A percentile compares a stretch with the other conserved stretches of the same genome.
These are phyloP conservation scores for Chlorella sp. DNA, from an alignment of 139 green algal genomes.

Conservation along the genomic window DNA sequence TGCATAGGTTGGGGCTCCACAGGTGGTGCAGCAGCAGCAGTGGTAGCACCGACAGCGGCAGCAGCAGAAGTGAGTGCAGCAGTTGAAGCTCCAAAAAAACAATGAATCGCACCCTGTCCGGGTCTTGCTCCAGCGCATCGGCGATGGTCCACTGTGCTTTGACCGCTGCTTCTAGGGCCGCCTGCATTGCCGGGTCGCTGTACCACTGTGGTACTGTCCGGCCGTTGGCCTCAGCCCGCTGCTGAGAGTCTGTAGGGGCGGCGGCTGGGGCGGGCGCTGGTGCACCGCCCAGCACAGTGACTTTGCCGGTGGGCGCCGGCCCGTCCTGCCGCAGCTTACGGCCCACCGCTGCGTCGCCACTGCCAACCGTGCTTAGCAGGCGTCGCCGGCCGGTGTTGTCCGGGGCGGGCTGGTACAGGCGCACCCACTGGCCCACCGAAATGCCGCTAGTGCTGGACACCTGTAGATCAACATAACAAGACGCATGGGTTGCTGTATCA, in stretches of 20 bases:
- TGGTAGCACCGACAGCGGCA: neutral
- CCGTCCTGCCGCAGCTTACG: conserved; percentile 7
- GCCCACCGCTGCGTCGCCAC: neutral
- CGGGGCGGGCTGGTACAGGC: conserved; percentile 5
- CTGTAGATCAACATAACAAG: too few relatives aligned
- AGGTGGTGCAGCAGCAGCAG: too few relatives aligned
- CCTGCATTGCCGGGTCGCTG: neutral
- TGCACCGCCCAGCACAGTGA: neutral
- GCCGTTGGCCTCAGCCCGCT: neutral
- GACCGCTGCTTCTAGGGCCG: conserved; percentile 8
- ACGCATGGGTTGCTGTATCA: too few relatives aligned
- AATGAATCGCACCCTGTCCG: conserved; percentile 3
- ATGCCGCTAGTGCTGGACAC: neutral
- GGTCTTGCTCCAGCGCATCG: neutral
- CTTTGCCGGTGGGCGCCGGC: neutral
- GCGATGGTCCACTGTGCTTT: conserved; percentile 7
- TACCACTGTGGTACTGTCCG: neutral
- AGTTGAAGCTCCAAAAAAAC: too few relatives aligned
- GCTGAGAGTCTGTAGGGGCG: neutral
- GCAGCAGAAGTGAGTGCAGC: too few relatives aligned
- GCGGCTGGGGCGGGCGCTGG: neutral
- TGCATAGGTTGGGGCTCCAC: too few relatives aligned
- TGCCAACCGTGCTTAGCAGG: neutral
- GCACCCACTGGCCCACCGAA: conserved; percentile 14
- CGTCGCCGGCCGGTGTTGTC: neutral